Percentiles rank a stretch among this genome's conserved stretches.
Evolutionary conservation across 139 green algal species (phyloP).

Genomic region (Volvox africanus): DNA sequence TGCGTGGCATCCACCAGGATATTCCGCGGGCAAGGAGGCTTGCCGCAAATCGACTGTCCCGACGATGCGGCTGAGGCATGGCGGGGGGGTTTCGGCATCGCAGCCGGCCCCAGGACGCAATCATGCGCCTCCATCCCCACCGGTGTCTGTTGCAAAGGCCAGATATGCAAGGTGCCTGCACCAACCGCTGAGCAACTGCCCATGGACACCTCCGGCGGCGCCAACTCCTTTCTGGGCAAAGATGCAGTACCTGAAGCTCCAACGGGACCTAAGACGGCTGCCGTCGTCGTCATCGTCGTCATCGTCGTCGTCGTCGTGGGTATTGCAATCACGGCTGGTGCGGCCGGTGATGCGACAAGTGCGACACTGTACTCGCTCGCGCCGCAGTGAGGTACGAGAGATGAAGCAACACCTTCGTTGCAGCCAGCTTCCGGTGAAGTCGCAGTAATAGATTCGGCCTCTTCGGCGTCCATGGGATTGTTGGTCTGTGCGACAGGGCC

Average conservation of each 20-base stretch:
- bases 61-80: too few relatives aligned
- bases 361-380: background rate
- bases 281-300: background rate
- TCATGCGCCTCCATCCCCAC: background rate
- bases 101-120: background rate
- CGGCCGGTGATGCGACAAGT: background rate
- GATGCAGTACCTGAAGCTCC: background rate
- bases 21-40: background rate
- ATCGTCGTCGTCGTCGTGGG: background rate
- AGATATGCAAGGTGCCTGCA: too few relatives aligned
- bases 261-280: background rate
- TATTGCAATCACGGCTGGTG: slow-evolving; percentile 16
- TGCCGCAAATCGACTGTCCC: too few relatives aligned
- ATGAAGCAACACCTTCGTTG: too few relatives aligned
- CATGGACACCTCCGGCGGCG: background rate
- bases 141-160: background rate
- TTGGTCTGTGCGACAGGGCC: background rate
- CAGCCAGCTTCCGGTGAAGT: too few relatives aligned
- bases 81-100: background rate
- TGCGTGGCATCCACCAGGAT: slow-evolving; percentile 40
- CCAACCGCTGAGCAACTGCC: background rate
- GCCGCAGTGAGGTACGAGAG: too few relatives aligned
- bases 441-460: too few relatives aligned
- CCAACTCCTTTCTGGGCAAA: background rate
- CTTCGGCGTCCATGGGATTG: background rate